Evolutionary conservation across 176 grass and related monocot species (phyloP).

Genomic region (Aegilops bicornis): DNA sequence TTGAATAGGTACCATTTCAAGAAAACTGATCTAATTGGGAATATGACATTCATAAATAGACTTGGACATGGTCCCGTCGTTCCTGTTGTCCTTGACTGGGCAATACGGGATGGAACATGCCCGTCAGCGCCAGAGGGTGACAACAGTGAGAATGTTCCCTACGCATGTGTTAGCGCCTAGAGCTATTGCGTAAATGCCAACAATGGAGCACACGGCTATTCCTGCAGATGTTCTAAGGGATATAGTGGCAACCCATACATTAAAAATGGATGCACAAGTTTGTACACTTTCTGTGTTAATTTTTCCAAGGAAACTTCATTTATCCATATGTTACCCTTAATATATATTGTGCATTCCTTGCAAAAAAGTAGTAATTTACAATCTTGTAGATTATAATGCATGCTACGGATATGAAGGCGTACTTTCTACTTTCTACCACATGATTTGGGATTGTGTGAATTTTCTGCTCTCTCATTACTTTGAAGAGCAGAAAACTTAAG

Average conservation of each 20-base stretch:
- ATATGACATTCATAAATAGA: not conserved
- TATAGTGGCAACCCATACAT: conserved; percentile 1
- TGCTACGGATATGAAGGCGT: no score
- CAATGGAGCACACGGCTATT: not conserved
- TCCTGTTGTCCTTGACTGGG: not conserved
- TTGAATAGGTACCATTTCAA: not conserved
- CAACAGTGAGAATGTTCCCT: not conserved
- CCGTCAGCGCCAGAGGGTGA: not conserved
- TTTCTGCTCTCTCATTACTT: not conserved
- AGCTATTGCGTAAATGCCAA: not conserved
- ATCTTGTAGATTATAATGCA: no score
- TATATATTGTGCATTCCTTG: not conserved
- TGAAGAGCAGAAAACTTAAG: not conserved
- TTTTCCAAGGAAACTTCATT: not conserved
- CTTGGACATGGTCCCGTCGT: not conserved
- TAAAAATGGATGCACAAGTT: not conserved
- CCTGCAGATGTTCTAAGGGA: not conserved
- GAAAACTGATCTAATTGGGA: not conserved
- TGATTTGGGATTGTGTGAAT: no score
- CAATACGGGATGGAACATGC: not conserved
- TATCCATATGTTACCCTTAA: not conserved
- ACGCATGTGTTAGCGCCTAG: not conserved
- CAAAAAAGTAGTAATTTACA: not conserved
- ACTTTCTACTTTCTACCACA: no score
- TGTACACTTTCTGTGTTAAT: not conserved